Conservation (phyloP, 805 yeast genomes). For the Jamesozyma jinghongensis region DNA sequence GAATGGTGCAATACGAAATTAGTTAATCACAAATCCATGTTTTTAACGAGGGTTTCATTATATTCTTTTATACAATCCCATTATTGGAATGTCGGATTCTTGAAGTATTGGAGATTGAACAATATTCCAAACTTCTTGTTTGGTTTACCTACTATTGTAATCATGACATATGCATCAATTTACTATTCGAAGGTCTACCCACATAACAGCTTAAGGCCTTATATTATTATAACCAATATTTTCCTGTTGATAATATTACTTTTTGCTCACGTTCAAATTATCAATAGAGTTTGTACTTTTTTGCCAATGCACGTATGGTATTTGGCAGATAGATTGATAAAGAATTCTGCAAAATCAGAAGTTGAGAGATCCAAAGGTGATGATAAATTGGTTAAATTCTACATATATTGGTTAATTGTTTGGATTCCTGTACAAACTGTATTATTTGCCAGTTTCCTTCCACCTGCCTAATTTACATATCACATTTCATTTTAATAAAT, state of each 20-base stretch:
- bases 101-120: constrained; percentile 71
- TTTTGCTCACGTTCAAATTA: constrained; percentile 77
- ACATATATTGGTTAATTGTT: constrained; percentile 41
- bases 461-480: constrained; percentile 82
- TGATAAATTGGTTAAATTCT: constrained; percentile 28
- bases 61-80: constrained; percentile 62
- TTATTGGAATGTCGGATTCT: constrained; percentile 81
- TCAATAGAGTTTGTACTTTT: constrained; percentile 70
- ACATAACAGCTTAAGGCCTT: constrained; percentile 31
- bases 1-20: constrained; percentile 63
- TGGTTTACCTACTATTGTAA: constrained; percentile 55
- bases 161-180: constrained; percentile 36
- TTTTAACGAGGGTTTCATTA: constrained; percentile 33
- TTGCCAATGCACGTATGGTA: constrained; percentile 73
- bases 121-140: constrained; percentile 78
- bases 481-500: too few species aligned
- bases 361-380: constrained; percentile 5
- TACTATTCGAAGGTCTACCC: constrained; percentile 33
- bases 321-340: constrained; percentile 35
- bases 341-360: constrained; percentile 12
- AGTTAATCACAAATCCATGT: constrained; percentile 1
- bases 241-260: constrained; percentile 44
- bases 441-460: constrained; percentile 73
- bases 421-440: constrained; percentile 68
- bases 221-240: constrained; percentile 35